phyloP scores from a whole-genome alignment of 176 grass and related monocot genomes.

The Aegilops longissima region DNA sequence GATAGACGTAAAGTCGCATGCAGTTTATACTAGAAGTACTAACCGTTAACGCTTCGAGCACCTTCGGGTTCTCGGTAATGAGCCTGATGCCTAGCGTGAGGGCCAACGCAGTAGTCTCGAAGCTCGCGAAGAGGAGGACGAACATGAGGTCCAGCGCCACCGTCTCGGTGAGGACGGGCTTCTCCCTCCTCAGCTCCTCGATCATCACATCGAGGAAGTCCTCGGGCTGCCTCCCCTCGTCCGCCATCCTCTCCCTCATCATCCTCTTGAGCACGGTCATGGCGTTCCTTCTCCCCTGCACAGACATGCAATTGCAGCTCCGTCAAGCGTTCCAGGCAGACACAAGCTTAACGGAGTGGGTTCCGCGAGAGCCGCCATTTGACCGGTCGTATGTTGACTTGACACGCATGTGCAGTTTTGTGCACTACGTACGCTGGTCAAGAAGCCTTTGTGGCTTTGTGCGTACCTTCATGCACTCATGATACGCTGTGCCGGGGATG shows the following conservation, averaged over 20 bases:
- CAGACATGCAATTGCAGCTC: neutral
- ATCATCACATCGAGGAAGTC: constrained; percentile 66
- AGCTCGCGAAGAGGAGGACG: constrained; percentile 72
- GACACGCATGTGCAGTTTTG: constrained; percentile 39
- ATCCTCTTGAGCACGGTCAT: constrained; percentile 64
- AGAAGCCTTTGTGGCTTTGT: neutral
- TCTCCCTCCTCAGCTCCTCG: constrained; percentile 58
- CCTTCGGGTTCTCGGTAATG: constrained; percentile 59
- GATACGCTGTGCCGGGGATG: constrained; percentile 63
- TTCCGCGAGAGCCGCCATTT: neutral
- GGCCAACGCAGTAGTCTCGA: constrained; percentile 71
- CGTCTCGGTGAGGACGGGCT: constrained; percentile 48
- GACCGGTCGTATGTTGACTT: constrained; percentile 35
- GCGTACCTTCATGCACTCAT: constrained; percentile 62
- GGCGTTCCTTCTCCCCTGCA: constrained; percentile 53
- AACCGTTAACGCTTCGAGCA: constrained; percentile 55
- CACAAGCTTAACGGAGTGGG: neutral
- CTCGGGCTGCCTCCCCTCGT: constrained; percentile 14
- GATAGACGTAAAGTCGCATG: neutral
- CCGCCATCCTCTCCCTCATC: constrained; percentile 35
- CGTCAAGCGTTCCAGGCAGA: neutral
- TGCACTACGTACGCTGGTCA: constrained; percentile 20
- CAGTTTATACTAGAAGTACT: neutral
- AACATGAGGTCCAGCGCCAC: constrained; percentile 69
- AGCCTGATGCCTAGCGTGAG: constrained; percentile 80